Evolutionary conservation across 495 filamentous ascomycete genomes (phyloP), one percentile per base, ranked within the genome.

Genomic region (Neurospora sp.): DNA sequence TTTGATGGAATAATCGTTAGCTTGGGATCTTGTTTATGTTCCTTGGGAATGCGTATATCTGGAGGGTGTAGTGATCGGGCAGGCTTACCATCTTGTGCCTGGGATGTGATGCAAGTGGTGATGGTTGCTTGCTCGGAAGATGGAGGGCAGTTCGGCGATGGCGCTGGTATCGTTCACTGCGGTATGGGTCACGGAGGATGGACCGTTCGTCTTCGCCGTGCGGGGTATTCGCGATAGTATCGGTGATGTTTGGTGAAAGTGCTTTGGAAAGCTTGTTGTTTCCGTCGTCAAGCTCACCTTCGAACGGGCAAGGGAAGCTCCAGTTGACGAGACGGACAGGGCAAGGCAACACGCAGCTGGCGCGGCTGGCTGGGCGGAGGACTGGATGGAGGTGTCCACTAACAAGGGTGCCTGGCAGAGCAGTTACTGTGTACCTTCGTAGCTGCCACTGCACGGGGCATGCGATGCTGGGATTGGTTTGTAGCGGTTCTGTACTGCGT

Each of bases 331-430:
- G 75, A 46, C 42, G 42, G 42, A 46, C 42, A 46, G 42, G 42
- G 79, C 77, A 82, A 82, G 81, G 81, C 81, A 82, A 81, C 79
- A 81, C 80, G 75, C 78, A 79, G 80, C 78, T 82, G 81, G 79
- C 81, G 81, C 79, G 81, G 79, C 79, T 71, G 46, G 75, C 46
- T 39, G 71, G 74, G 38, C 40, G 68, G 46, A 42, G 59, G 59
- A 69, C 59, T 40, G 38, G 39, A 41, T 41, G 44, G 70, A 71
- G 70, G 38, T 66, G 74, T 71, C 69, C 72, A 59, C 40, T 12
- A 71, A 44, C 75, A 61, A 70, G 76, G 73, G 71, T 70, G 37
- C 71, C 70, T 41, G 71, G 68, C 69, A 69, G 71, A 31, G 44
- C 39, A 39, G 40, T n/a, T 41, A 39, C 53, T 66, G 53, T 31